A percentile compares a stretch with the other conserved stretches of the same genome.
These are phyloP conservation scores for Ophiostoma populinum DNA, from an alignment of 2,329 filamentous ascomycete genomes.

Conservation along the genomic window DNA sequence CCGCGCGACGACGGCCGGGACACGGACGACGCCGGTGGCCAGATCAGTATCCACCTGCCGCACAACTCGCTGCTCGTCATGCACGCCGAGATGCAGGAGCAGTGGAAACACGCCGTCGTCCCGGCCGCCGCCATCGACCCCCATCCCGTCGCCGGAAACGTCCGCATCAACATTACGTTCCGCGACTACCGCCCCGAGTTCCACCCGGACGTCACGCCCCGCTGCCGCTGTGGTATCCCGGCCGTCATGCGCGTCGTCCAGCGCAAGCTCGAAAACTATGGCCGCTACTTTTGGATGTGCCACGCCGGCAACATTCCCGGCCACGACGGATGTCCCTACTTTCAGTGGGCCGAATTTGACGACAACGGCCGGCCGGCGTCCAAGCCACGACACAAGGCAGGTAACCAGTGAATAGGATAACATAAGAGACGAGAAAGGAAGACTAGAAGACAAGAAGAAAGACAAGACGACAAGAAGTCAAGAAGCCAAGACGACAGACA, in stretches of 20 bases:
- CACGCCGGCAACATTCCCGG: conserved; percentile 56
- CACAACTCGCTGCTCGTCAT: conserved; percentile 90
- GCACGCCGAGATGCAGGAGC: conserved; percentile 96
- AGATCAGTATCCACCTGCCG: conserved; percentile 82
- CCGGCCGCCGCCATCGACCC: conserved; percentile 63
- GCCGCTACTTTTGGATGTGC: conserved; percentile 84
- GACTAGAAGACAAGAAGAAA: neutral
- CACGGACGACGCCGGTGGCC: conserved; percentile 51
- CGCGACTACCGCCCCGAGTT: conserved; percentile 65
- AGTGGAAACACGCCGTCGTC: conserved; percentile 81
- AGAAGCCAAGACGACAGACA: neutral
- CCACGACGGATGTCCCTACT: conserved; percentile 55
- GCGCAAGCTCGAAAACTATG: conserved; percentile 56
- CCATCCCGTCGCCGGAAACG: conserved; percentile 65
- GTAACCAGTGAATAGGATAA: neutral
- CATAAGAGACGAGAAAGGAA: neutral
- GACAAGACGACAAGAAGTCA: neutral
- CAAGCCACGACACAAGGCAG: conserved; percentile 14
- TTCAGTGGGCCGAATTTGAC: conserved; percentile 75
- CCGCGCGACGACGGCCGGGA: conserved; percentile 33
- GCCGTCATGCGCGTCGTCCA: conserved; percentile 61
- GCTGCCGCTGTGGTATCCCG: conserved; percentile 57
- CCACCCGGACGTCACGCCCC: conserved; percentile 61
- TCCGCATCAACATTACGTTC: conserved; percentile 87
- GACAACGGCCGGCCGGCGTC: conserved; percentile 69